These are phyloP conservation scores for Lactuca saligna DNA, from an alignment of 129 eudicot species.

Conservation along the genomic window DNA sequence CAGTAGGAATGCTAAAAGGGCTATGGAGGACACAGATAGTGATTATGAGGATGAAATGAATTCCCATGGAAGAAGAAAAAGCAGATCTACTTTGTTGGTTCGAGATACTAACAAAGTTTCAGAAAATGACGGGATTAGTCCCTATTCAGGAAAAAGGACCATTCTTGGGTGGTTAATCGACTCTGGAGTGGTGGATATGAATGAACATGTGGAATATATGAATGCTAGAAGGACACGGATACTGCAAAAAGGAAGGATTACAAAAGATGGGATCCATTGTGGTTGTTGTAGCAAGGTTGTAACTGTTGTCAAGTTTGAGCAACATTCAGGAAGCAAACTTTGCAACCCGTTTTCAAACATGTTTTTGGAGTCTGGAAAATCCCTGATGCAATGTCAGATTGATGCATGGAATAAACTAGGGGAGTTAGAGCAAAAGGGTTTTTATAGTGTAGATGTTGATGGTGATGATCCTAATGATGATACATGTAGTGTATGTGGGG, in stretches of 20 bases:
- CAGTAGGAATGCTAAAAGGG: too few species aligned
- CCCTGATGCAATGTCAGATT: constrained; percentile 68
- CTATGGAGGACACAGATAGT: constrained; percentile 36
- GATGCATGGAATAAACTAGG: constrained; percentile 86
- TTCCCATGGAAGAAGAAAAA: constrained; percentile 53
- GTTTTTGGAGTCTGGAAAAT: constrained; percentile 59
- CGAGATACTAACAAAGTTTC: constrained; percentile 63
- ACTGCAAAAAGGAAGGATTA: constrained; percentile 81
- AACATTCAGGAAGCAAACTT: constrained; percentile 77
- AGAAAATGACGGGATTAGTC: constrained; percentile 55
- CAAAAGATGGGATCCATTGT: constrained; percentile 86
- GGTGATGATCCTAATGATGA: constrained; percentile 94
- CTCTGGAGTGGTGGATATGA: constrained; percentile 55
- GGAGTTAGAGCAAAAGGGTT: constrained; percentile 52
- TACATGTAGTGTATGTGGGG: constrained; percentile 83
- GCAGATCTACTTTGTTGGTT: constrained; percentile 69
- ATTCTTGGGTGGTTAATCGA: constrained; percentile 77
- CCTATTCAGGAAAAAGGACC: constrained; percentile 74
- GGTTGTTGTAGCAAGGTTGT: constrained; percentile 81
- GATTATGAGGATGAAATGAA: constrained; percentile 38
- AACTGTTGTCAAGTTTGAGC: constrained; percentile 65
- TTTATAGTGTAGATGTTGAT: constrained; percentile 51
- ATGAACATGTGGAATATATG: constrained; percentile 70
- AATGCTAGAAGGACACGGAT: constrained; percentile 56
- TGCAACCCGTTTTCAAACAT: constrained; percentile 64